Percentiles rank a stretch among this genome's conserved stretches.
phyloP scores from a whole-genome alignment of 2,329 filamentous ascomycete species.

The Cryphonectria carpinicola region DNA sequence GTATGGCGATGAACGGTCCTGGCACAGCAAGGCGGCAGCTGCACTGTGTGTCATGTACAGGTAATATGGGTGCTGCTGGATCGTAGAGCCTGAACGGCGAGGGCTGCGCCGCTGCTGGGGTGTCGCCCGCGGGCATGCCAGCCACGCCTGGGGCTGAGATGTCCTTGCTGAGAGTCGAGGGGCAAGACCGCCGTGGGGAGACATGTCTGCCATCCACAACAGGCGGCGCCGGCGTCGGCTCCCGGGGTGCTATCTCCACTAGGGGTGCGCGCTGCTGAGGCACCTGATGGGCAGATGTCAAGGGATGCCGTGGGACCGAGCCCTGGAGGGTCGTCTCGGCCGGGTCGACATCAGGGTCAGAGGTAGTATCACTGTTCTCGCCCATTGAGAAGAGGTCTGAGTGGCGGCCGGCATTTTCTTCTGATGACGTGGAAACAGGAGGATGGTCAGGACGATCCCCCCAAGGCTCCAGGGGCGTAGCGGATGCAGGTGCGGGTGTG shows the following conservation, averaged over 20 bases:
- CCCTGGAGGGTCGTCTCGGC: background rate
- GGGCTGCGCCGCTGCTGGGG: background rate
- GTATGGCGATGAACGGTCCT: slow-evolving; percentile 15
- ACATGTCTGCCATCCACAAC: slow-evolving; percentile 5
- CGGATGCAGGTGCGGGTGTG: background rate
- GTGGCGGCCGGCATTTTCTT: slow-evolving; percentile 22
- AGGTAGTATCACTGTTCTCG: slow-evolving; percentile 25
- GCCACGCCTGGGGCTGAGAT: background rate
- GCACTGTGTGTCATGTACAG: slow-evolving; percentile 13
- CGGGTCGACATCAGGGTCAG: slow-evolving; percentile 23
- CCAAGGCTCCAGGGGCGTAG: background rate
- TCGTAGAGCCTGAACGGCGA: slow-evolving; percentile 23
- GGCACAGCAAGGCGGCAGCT: slow-evolving; percentile 22
- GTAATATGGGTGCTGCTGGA: slow-evolving; percentile 23
- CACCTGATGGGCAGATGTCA: background rate
- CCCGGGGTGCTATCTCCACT: background rate
- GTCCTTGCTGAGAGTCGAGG: background rate
- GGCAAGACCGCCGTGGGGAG: background rate
- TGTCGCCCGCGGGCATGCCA: background rate
- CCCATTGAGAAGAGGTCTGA: slow-evolving; percentile 25
- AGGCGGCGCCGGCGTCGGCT: background rate
- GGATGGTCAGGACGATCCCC: slow-evolving; percentile 13
- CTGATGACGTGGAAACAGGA: slow-evolving; percentile 25
- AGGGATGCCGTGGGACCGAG: background rate
- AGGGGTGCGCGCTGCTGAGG: background rate